A percentile compares a stretch with the other conserved stretches of the same genome.
Evolutionary conservation across 768 basidiomycete species (phyloP).

Genomic region (Candolleomyces eurysporus): DNA sequence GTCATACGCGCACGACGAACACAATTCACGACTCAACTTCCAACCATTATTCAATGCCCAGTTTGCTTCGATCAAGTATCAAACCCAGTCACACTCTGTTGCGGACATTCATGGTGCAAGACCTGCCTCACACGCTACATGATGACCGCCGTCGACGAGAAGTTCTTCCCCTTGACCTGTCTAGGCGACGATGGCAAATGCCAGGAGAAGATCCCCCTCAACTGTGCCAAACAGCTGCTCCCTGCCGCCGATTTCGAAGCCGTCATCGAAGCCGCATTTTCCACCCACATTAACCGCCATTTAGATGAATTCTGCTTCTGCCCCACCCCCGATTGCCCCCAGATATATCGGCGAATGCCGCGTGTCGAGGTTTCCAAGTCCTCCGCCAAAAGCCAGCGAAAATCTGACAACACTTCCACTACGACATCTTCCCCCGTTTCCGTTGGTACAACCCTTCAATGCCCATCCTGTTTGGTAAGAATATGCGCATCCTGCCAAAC

Average conservation of each 20-base stretch:
- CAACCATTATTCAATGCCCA: conserved; percentile 45
- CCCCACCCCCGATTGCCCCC: conserved; percentile 75
- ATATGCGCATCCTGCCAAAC: conserved; percentile 63
- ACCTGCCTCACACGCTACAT: conserved; percentile 61
- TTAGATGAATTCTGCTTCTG: conserved; percentile 69
- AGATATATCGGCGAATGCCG: conserved; percentile 61
- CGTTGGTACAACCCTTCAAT: conserved; percentile 52
- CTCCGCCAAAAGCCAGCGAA: conserved; percentile 14
- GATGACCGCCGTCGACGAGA: conserved; percentile 51
- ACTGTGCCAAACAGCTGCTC: conserved; percentile 48
- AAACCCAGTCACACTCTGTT: conserved; percentile 51
- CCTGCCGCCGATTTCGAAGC: conserved; percentile 50
- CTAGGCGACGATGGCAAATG: conserved; percentile 66
- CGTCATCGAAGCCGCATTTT: conserved; percentile 57
- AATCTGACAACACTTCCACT: neutral
- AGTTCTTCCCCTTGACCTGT: conserved; percentile 69
- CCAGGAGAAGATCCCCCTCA: conserved; percentile 51
- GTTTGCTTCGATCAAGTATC: conserved; percentile 64
- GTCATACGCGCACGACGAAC: conserved; percentile 31
- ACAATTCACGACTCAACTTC: conserved; percentile 13
- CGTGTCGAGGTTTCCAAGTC: conserved; percentile 1
- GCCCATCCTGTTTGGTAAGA: conserved; percentile 67
- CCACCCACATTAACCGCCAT: conserved; percentile 56
- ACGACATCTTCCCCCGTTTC: neutral
- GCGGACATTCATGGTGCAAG: conserved; percentile 70